Base-by-base conservation (phyloP, 108 stramenopile species). In the Pseudonitzschia pungens region DNA sequence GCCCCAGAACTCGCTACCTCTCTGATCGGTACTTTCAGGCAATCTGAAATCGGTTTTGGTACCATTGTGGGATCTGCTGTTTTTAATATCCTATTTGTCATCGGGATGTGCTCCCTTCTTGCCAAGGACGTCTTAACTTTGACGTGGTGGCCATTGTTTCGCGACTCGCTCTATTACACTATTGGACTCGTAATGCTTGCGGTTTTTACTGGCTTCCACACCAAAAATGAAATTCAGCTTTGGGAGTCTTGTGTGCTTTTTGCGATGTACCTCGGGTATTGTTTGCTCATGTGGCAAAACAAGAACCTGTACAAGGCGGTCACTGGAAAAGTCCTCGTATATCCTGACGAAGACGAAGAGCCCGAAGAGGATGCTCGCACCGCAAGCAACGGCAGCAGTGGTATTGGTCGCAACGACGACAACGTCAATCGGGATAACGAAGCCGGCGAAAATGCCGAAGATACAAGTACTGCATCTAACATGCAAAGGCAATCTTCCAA, bases 81-180 rank as follows among this genome's bases (percentile, higher is more conserved):
- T 55, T 95, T 95, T 76, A 95, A 95, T 76, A 87, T 92, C 14
- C 75, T 95, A 15, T 89, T 95, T 69, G 90, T 95, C 54, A 91
- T 92, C 71, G 94, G 77, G 56, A 82, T 80, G 76, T 91, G 91
- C 69, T 82, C 87, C 40, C 64, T 92, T 64, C 73, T 88, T 28
- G 74, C 87, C 31, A 81, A 81, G 66, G 88, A 89, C 69, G 84
- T 88, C 22, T 77, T 95, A 51, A 59, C 45, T 0, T 77, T 95
- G 64, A 92, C 91, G 5, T 91, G 94, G 90, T 91, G 91, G 91
- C 89, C 89, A 12, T 75, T 95, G 50, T 83, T 89, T 59, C 83
- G 94, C 33, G 94, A 95, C 70, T 81, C 86, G 56, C 18, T 69
- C 57, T 95, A 86, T 66, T 95, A 95, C 70, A 71, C 81, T 4